Conservation (phyloP, 305 asterid species). For the Solanum hybrid region DNA sequence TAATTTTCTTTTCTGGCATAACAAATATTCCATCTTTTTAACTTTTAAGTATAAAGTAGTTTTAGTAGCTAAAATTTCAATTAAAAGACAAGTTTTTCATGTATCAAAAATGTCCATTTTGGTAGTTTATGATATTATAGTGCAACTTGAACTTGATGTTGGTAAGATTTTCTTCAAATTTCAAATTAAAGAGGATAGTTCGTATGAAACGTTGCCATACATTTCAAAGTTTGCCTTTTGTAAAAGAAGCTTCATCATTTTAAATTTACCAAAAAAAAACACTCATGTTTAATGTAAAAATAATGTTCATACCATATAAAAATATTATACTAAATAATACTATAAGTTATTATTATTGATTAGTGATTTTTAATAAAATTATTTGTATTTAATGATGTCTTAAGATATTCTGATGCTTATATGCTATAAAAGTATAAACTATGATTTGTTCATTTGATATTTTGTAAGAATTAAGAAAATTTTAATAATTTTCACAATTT, state of each 20-base stretch:
- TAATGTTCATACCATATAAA: too few relatives aligned
- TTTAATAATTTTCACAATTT: too few relatives aligned
- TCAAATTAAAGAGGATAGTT: not conserved
- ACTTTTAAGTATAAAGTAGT: not conserved
- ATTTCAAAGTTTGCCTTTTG: not conserved
- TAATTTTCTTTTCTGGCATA: not conserved
- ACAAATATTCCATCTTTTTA: not conserved
- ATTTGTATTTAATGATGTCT: not conserved
- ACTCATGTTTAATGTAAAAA: not conserved
- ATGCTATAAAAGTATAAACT: too few relatives aligned
- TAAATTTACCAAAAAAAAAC: too few relatives aligned
- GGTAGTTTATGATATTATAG: not conserved
- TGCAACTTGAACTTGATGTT: not conserved
- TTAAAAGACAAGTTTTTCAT: not conserved
- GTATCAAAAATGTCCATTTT: not conserved
- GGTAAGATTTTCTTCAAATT: not conserved
- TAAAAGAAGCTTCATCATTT: not conserved
- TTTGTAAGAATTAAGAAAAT: too few relatives aligned
- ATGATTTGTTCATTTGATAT: too few relatives aligned
- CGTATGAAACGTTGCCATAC: not conserved
- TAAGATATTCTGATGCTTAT: not conserved
- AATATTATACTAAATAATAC: not conserved
- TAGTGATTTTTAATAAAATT: not conserved
- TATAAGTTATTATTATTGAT: not conserved
- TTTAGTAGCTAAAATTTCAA: not conserved